Base-by-base conservation (phyloP, 2,329 filamentous ascomycete genomes). In the Fusarium sp. region DNA sequence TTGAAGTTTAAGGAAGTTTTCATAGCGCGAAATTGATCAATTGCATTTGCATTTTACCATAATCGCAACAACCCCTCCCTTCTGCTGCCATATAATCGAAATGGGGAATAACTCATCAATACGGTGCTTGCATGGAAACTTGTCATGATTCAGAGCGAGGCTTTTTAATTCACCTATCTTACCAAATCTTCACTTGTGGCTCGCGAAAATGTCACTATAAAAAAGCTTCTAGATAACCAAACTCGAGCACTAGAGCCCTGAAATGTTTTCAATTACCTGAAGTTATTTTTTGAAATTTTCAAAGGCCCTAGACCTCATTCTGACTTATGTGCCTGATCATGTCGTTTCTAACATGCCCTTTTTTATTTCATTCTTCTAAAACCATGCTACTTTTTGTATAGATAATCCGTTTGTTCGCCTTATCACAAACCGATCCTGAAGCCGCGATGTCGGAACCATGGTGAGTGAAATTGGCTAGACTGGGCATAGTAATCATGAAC, bases 401-500 rank as follows among this genome's bases (percentile, higher is more conserved):
- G 20, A 48, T n/a, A 18, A 35, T 9, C 9, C 22, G 18, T 18
- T 24, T 26, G 14, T 56, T 22, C 15, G 22, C 6, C 45, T 28
- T 44, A 35, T 42, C n/a, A 13, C 6, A 20, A 42, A 22, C 26
- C 39, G 11, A 38, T 33, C 18, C 33, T 14, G 35, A 51, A 58
- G 41, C 44, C 49, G 75, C 74, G 74, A 77, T 78, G 60, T 78
- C 75, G 75, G 75, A 72, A 72, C 65, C 3, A 22, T 36, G 6
- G 17, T 39, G 41, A 42, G 36, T 47, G 36, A 56, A 54, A 73
- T 77, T 77, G 73, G 68, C 54, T 47, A n/a, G 56, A 47, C 63
- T 52, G 58, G 55, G 39, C 57, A 60, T 61, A 56, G 47, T 42
- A 36, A 47, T 51, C 31, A 47, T 49, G n/a, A 31, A 60, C 48